phyloP scores from a whole-genome alignment of 257 asterid species.

The Fraxinus americana region DNA sequence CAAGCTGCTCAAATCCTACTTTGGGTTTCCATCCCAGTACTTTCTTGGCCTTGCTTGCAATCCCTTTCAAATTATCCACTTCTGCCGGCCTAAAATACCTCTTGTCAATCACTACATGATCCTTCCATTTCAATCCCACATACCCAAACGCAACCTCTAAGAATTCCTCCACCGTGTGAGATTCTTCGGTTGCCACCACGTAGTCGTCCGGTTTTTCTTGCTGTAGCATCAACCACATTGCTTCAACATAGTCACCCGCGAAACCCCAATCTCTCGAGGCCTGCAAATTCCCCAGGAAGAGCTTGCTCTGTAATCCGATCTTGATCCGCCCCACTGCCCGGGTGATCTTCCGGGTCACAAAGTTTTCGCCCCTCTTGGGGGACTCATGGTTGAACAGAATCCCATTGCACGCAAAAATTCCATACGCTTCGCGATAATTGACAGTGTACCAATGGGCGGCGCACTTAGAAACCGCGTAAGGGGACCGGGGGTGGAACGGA shows the following conservation, averaged over 20 bases:
- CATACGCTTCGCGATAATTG: conserved; percentile 92
- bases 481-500: conserved; percentile 91
- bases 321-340: conserved; percentile 96
- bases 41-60: conserved; percentile 74
- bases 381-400: conserved; percentile 92
- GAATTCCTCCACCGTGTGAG: conserved; percentile 95
- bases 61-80: conserved; percentile 91
- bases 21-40: conserved; percentile 88
- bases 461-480: conserved; percentile 94
- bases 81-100: conserved; percentile 87
- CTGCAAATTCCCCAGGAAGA: conserved; percentile 79
- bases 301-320: conserved; percentile 88
- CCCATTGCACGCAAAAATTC: conserved; percentile 90
- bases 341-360: conserved; percentile 91
- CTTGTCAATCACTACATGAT: conserved; percentile 85
- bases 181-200: conserved; percentile 96
- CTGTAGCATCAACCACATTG: conserved; percentile 99
- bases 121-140: conserved; percentile 86
- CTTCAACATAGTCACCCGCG: conserved; percentile 96
- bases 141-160: conserved; percentile 70
- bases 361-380: conserved; percentile 92
- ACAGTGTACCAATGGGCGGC: conserved; percentile 99
- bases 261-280: conserved; percentile 98
- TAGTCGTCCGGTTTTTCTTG: conserved; percentile 94
- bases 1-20: conserved; percentile 88